Conservation (phyloP, 2,329 filamentous ascomycete genomes). For the Ambrosiella xylebori region DNA sequence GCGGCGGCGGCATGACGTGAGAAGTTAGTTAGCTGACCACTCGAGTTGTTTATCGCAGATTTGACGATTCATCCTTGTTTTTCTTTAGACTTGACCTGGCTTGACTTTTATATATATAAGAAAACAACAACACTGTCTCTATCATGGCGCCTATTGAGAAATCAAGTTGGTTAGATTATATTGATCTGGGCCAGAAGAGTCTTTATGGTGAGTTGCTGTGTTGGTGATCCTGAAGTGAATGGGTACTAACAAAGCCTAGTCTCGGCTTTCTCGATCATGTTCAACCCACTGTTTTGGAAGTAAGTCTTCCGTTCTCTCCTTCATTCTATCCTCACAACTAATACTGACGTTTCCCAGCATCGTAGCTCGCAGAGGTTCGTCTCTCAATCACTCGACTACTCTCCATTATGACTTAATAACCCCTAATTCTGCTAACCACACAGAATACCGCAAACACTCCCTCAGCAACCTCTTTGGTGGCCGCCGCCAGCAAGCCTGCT, state of each 20-base stretch:
- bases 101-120: no score
- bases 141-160: background rate
- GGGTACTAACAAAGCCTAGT: conserved; percentile 34
- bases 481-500: conserved; percentile 65
- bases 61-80: no score
- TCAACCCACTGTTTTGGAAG: conserved; percentile 99
- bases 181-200: conserved; percentile 51
- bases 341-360: conserved; percentile 37
- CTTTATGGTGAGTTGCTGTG: conserved; percentile 38
- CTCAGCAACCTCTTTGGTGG: conserved; percentile 76
- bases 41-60: no score
- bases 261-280: conserved; percentile 64
- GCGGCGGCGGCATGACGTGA: no score
- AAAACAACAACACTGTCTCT: no score
- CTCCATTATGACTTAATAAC: conserved; percentile 1
- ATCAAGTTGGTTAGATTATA: conserved; percentile 13
- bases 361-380: conserved; percentile 61
- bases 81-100: no score
- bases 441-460: conserved; percentile 82
- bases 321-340: conserved; percentile 17
- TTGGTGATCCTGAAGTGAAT: background rate
- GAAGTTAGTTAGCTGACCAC: no score
- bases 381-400: conserved; percentile 4
- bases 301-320: conserved; percentile 32
- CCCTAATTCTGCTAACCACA: conserved; percentile 10